Evolutionary conservation across 345 rosid genomes (phyloP).

Genomic region (Zanthoxylum bungeanum): DNA sequence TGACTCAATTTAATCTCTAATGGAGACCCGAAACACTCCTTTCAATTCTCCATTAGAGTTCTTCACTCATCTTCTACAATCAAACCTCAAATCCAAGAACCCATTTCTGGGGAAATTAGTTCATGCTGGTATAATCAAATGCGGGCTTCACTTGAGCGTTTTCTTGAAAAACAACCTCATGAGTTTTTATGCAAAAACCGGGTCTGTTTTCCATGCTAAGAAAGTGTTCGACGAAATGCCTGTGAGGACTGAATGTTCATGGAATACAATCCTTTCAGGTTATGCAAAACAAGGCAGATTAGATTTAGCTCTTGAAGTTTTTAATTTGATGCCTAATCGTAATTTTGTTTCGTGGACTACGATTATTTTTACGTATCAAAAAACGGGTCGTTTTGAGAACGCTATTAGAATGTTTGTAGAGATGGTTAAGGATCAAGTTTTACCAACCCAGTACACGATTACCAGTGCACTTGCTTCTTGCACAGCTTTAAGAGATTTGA

Average conservation of each 20-base stretch:
- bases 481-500: conserved; percentile 50
- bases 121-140: conserved; percentile 65
- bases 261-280: conserved; percentile 82
- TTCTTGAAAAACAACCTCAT: conserved; percentile 68
- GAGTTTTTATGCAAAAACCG: conserved; percentile 53
- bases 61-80: conserved; percentile 51
- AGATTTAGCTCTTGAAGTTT: conserved; percentile 35
- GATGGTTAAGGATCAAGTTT: conserved; percentile 51
- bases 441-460: conserved; percentile 61
- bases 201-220: conserved; percentile 42
- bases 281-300: conserved; percentile 55
- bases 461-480: conserved; percentile 73
- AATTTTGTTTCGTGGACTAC: conserved; percentile 90
- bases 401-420: conserved; percentile 47
- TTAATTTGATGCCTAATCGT: conserved; percentile 47
- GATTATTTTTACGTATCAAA: conserved; percentile 62
- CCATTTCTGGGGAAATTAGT: conserved; percentile 45
- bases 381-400: conserved; percentile 36
- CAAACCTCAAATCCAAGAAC: conserved; percentile 43
- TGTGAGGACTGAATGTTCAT: conserved; percentile 55
- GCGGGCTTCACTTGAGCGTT: conserved; percentile 57
- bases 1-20: background rate
- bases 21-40: conserved; percentile 29
- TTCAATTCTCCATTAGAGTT: conserved; percentile 28
- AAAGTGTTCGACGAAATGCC: conserved; percentile 85